These are phyloP conservation scores for Fistulinella prunicolor DNA, from an alignment of 768 basidiomycete genomes.

Conservation along the genomic window DNA sequence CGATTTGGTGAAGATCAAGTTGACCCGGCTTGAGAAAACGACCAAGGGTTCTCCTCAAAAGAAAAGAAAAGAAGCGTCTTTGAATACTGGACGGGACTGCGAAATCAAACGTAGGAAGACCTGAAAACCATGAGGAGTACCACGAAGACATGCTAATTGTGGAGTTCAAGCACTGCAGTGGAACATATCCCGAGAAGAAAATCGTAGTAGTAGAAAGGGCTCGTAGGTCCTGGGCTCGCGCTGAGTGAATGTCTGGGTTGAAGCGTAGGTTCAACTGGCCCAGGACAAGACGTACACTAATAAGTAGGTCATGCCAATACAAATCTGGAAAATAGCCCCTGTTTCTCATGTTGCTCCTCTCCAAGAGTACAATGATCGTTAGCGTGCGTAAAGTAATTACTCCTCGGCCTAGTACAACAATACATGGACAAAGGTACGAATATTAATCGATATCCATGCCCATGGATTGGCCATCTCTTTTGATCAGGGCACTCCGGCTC, in stretches of 20 bases:
- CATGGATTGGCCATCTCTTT: slow-evolving; percentile 86
- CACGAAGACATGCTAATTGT: slow-evolving; percentile 44
- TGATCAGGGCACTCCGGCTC: slow-evolving; percentile 68
- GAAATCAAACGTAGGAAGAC: slow-evolving; percentile 63
- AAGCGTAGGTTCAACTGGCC: neutral
- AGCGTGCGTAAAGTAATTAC: no score
- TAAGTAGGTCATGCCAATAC: slow-evolving; percentile 6
- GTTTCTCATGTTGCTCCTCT: neutral
- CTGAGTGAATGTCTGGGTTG: no score
- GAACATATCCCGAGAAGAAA: slow-evolving; percentile 15
- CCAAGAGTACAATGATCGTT: neutral
- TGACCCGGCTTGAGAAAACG: slow-evolving; percentile 88
- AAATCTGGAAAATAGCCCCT: slow-evolving; percentile 24
- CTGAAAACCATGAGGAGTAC: slow-evolving; percentile 54
- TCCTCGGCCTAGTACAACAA: no score
- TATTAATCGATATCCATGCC: slow-evolving; percentile 81
- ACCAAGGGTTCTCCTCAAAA: slow-evolving; percentile 79
- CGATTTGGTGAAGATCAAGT: slow-evolving; percentile 81
- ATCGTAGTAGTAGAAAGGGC: neutral
- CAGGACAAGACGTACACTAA: neutral
- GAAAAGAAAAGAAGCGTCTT: slow-evolving; percentile 84
- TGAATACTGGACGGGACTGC: slow-evolving; percentile 72
- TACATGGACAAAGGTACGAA: no score
- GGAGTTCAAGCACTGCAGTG: slow-evolving; percentile 11
- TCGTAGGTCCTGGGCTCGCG: no score